phyloP scores from a whole-genome alignment of 768 basidiomycete species.

The Suillus occidentalis region DNA sequence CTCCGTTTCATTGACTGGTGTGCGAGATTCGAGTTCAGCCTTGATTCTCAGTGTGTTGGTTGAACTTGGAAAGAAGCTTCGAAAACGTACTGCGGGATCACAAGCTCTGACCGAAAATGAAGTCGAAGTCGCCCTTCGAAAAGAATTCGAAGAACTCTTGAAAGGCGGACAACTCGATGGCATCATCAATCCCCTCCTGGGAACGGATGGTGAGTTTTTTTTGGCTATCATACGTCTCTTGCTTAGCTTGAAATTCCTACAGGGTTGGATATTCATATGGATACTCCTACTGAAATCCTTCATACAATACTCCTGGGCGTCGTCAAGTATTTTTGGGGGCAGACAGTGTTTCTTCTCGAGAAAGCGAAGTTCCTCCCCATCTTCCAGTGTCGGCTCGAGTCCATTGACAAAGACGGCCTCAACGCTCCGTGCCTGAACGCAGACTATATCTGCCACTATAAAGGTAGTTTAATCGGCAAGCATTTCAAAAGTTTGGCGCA shows the following conservation, averaged over 20 bases:
- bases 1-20: background rate
- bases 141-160: slow-evolving; percentile 2
- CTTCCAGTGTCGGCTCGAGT: slow-evolving; percentile 25
- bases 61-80: slow-evolving; percentile 7
- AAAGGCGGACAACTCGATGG: background rate
- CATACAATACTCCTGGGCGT: slow-evolving; percentile 33
- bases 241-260: background rate
- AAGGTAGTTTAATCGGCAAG: slow-evolving; percentile 29
- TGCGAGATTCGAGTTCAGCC: background rate
- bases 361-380: slow-evolving; percentile 17
- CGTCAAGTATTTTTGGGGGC: slow-evolving; percentile 32
- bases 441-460: slow-evolving; percentile 33
- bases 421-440: slow-evolving; percentile 24
- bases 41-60: slow-evolving; percentile 1
- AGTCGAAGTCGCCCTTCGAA: background rate
- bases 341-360: slow-evolving; percentile 17
- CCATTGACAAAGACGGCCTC: slow-evolving; percentile 19
- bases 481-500: slow-evolving; percentile 26
- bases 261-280: slow-evolving; percentile 31
- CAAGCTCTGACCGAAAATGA: slow-evolving; percentile 2
- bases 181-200: slow-evolving; percentile 3
- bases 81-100: background rate
- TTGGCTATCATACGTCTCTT: background rate
- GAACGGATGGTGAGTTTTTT: background rate
- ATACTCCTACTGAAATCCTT: slow-evolving; percentile 28